Evolutionary conservation across 2,329 filamentous ascomycete species (phyloP), one percentile per base, ranked within the genome.

Genomic region (Alternaria sp.): DNA sequence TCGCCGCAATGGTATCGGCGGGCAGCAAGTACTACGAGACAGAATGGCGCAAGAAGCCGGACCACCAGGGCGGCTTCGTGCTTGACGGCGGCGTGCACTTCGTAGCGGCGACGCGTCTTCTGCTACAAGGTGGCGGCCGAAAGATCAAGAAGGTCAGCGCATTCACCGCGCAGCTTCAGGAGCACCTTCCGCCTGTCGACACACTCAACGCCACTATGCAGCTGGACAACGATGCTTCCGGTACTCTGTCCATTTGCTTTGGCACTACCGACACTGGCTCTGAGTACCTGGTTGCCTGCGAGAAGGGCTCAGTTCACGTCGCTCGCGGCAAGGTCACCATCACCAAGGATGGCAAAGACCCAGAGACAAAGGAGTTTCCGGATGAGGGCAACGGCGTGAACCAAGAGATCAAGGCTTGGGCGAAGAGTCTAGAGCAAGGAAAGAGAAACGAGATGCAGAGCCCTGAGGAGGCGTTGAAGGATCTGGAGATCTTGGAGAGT

Each of bases 1-100:
- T 84, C 59, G 81, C 83, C 63, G 75, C 74, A 3, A 78, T 82
- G 63, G 82, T 89, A 0, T 72, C 79, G 58, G 74, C 78, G 2
- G 86, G 84, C 9, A 81, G 79, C n/a, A 88, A 88, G 75, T 88
- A 88, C 72, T 85, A 81, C 66, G 83, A 85, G 65, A 87, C 85
- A 0, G 70, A 79, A 11, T 88, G 91, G 92, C 88, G 92, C 58
- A 90, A 90, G 77, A 85, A 81, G 59, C 91, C 92, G 1, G 83
- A 86, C 56, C 87, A 92, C 75, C 91, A 93, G 78, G 92, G 92
- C 58, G 92, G 92, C 0, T 94, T 93, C 75, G 77, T 94, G 58
- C 86, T 94, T 3, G 92, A 94, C 73, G 90, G 88, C 14, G 92
- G 92, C 46, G 90, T 94, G 25, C 92, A 94, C 78, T 89, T 87